Conservation (phyloP, 2,329 filamentous ascomycete species). For the Trichoderma gracile region DNA sequence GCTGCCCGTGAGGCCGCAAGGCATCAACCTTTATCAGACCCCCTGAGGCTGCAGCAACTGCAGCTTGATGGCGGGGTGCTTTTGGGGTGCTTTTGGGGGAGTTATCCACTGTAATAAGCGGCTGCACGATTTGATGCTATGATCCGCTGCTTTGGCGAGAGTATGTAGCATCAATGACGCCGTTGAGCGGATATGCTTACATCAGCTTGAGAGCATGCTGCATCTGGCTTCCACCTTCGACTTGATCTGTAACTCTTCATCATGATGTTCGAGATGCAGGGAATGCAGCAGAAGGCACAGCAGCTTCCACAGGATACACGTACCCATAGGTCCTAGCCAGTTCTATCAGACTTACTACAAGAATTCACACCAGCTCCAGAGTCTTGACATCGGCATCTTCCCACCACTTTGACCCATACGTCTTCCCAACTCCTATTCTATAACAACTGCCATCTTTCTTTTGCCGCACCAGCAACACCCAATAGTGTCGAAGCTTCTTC, state of each 20-base stretch:
- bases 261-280: neutral
- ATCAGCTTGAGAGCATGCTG: neutral
- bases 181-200: neutral
- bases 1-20: slow-evolving; percentile 40
- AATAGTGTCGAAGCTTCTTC: slow-evolving; percentile 23
- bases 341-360: too few species aligned
- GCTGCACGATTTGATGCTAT: neutral
- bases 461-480: slow-evolving; percentile 22
- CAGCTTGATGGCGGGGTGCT: slow-evolving; percentile 14
- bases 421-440: slow-evolving; percentile 24
- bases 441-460: slow-evolving; percentile 2
- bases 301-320: too few species aligned
- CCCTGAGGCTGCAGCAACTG: slow-evolving; percentile 23
- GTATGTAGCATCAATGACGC: neutral
- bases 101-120: neutral
- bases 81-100: neutral
- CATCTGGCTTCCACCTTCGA: neutral
- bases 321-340: too few species aligned
- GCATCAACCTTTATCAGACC: slow-evolving; percentile 36
- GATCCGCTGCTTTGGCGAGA: neutral
- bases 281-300: neutral
- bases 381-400: slow-evolving; percentile 1
- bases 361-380: neutral
- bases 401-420: slow-evolving; percentile 24
- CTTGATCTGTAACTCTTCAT: too few species aligned